A percentile compares a stretch with the other conserved stretches of the same genome.
These are phyloP conservation scores for Thielaviopsis musarum DNA, from an alignment of 2,329 filamentous ascomycete species.

Conservation along the genomic window DNA sequence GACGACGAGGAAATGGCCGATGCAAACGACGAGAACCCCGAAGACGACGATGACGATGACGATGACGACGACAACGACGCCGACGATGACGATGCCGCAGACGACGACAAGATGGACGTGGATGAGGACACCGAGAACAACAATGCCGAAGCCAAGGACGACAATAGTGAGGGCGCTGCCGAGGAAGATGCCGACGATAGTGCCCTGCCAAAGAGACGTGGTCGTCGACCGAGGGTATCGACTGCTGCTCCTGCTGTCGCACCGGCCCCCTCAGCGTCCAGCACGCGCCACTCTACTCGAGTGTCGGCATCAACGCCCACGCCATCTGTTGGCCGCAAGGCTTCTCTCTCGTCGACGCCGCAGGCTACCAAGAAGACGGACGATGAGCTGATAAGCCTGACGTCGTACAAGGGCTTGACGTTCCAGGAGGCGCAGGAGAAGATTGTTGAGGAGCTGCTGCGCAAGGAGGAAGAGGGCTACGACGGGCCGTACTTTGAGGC, in stretches of 20 bases:
- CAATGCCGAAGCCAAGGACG: slow-evolving; percentile 9
- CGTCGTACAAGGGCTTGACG: slow-evolving; percentile 51
- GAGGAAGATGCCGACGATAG: slow-evolving; percentile 1
- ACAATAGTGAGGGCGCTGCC: neutral
- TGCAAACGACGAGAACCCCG: slow-evolving; percentile 15
- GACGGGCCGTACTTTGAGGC: slow-evolving; percentile 54
- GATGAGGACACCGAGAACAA: slow-evolving; percentile 19
- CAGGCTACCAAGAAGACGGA: slow-evolving; percentile 18
- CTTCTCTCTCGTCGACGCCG: neutral
- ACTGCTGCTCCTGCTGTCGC: neutral
- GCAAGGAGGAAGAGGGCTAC: slow-evolving; percentile 48
- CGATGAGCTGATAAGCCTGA: slow-evolving; percentile 21
- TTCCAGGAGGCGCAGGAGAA: slow-evolving; percentile 82
- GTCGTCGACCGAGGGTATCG: slow-evolving; percentile 6
- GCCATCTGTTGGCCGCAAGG: slow-evolving; percentile 1
- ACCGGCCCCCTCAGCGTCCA: neutral
- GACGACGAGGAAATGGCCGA: slow-evolving; percentile 21
- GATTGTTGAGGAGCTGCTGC: slow-evolving; percentile 59
- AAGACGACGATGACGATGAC: slow-evolving; percentile 10
- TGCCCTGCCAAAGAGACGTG: slow-evolving; percentile 5
- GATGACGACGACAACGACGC: slow-evolving; percentile 17
- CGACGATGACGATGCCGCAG: slow-evolving; percentile 18
- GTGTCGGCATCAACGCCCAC: slow-evolving; percentile 2
- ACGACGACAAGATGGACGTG: slow-evolving; percentile 17
- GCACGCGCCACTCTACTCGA: slow-evolving; percentile 7